Conservation (phyloP, 441 rosid genomes). For the Gossypium schwendimanii region DNA sequence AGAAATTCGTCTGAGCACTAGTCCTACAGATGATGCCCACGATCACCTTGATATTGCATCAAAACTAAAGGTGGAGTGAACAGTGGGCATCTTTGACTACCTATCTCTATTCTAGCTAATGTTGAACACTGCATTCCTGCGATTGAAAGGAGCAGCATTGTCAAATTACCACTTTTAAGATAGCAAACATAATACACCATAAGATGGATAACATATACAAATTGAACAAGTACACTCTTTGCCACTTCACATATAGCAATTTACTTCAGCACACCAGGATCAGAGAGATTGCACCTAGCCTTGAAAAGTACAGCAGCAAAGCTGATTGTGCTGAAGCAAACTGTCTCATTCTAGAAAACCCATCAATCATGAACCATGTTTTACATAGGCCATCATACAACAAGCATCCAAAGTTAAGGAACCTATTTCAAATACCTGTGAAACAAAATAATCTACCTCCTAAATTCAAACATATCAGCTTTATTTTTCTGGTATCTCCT, state of each 20-base stretch:
- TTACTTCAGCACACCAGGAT: not conserved
- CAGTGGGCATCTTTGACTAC: conserved; percentile 29
- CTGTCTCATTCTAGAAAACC: not conserved
- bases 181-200: not conserved
- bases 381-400: not conserved
- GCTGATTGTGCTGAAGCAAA: not conserved
- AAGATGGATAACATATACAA: not conserved
- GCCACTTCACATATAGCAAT: not conserved
- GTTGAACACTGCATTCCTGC: conserved; percentile 63
- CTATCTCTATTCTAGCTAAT: conserved; percentile 54
- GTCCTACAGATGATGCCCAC: conserved; percentile 19
- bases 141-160: conserved; percentile 12
- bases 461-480: not conserved
- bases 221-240: not conserved
- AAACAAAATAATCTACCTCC: conserved; percentile 2
- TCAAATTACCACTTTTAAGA: conserved; percentile 3
- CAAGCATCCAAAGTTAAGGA: not conserved
- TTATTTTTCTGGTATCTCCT: too few species aligned
- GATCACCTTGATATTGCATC: conserved; percentile 13
- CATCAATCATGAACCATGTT: not conserved
- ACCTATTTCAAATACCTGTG: not conserved
- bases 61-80: conserved; percentile 17
- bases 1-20: conserved; percentile 20
- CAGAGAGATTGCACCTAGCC: not conserved
- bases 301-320: not conserved